phyloP scores from a whole-genome alignment of 73 alveolate species.

The Paramecium caudatum region DNA sequence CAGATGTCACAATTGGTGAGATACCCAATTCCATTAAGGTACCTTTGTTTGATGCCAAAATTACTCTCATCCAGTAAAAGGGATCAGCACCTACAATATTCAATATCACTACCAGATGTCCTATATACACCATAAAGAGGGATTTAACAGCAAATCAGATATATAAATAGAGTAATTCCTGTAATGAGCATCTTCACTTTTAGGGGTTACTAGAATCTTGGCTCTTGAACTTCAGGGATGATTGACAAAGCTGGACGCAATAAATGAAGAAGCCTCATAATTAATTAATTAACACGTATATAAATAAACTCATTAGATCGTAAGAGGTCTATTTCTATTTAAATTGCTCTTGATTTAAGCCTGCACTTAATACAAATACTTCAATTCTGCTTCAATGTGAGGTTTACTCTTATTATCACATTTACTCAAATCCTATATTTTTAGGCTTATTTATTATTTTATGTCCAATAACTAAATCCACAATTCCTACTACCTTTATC shows the following conservation, averaged over 20 bases:
- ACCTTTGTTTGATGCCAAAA: conserved; percentile 99
- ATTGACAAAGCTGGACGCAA: conserved; percentile 53
- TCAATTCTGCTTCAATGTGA: background rate
- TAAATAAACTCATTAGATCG: background rate
- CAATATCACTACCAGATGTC: conserved; percentile 25
- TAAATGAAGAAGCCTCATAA: conserved; percentile 58
- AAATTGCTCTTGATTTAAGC: background rate
- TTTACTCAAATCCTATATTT: background rate
- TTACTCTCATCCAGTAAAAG: conserved; percentile 99
- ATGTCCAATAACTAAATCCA: conserved; percentile 39
- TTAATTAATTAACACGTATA: conserved; percentile 17
- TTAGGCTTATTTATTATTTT: background rate
- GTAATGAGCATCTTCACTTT: conserved; percentile 88
- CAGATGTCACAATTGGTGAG: conserved; percentile 97
- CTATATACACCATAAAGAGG: conserved; percentile 98
- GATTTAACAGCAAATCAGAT: conserved; percentile 99
- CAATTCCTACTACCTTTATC: background rate
- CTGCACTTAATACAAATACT: background rate
- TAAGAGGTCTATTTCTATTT: conserved; percentile 14
- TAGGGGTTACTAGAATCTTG: conserved; percentile 5
- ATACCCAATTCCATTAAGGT: conserved; percentile 99
- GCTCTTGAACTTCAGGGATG: conserved; percentile 63
- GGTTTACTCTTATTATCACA: conserved; percentile 5
- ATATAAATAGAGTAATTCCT: conserved; percentile 98
- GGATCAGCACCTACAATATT: conserved; percentile 96